Percentiles rank a stretch among this genome's conserved stretches.
Conservation (phyloP, 768 basidiomycete species). For the Roridomyces roridus region DNA sequence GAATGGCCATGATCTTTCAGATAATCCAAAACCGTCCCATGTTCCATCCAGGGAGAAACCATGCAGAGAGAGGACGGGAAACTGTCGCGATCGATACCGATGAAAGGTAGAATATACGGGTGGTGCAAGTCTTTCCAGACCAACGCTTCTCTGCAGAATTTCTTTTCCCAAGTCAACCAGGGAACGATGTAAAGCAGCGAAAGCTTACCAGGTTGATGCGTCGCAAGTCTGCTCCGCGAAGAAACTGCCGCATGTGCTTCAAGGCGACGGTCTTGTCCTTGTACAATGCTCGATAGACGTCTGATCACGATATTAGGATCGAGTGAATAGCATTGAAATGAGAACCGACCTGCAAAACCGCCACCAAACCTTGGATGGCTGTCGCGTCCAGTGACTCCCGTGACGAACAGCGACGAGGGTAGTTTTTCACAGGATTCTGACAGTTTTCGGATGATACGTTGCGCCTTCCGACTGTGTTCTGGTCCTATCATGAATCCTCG, state of each 20-base stretch:
- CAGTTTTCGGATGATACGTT: slow-evolving; percentile 1
- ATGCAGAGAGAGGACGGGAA: neutral
- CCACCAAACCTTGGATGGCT: neutral
- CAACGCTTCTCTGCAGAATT: neutral
- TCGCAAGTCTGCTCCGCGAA: neutral
- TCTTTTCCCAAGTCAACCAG: neutral
- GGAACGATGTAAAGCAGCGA: neutral
- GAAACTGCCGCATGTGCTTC: neutral
- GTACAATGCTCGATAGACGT: neutral
- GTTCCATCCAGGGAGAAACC: slow-evolving; percentile 11
- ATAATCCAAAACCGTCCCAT: neutral
- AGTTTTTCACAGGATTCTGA: neutral
- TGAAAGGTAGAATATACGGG: slow-evolving; percentile 5
- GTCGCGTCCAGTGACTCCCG: neutral
- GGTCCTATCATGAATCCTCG: neutral
- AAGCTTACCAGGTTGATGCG: neutral
- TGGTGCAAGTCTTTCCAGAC: slow-evolving; percentile 5
- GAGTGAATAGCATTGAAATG: no score
- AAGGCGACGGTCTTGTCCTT: neutral
- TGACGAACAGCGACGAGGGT: slow-evolving; percentile 2
- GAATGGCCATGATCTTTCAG: slow-evolving; percentile 17
- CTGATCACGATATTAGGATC: no score
- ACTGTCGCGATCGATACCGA: neutral
- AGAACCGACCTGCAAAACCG: neutral
- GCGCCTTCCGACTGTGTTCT: neutral